These are phyloP conservation scores for Tetracentron sinense DNA, from an alignment of 164 flowering plant species.

Conservation along the genomic window DNA sequence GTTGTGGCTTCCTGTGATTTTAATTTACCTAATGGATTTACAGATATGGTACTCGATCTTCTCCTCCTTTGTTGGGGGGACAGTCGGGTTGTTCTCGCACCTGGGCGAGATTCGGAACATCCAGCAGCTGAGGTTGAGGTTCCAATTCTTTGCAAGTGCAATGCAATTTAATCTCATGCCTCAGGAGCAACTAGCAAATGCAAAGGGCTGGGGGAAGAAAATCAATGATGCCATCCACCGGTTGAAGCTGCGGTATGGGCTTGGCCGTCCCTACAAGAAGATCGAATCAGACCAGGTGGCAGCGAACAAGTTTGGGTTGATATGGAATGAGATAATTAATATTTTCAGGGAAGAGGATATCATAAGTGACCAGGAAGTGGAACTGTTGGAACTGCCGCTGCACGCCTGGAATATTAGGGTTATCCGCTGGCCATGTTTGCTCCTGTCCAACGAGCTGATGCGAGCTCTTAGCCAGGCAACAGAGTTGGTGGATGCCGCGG, in stretches of 20 bases:
- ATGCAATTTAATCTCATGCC: constrained; percentile 79
- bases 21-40: too few species aligned
- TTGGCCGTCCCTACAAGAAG: too few species aligned
- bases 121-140: too few species aligned
- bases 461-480: constrained; percentile 65
- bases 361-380: constrained; percentile 51
- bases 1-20: constrained; percentile 59
- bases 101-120: constrained; percentile 70
- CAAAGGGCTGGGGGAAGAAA: constrained; percentile 43
- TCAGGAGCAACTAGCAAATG: constrained; percentile 59
- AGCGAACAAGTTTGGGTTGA: constrained; percentile 57
- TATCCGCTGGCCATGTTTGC: constrained; percentile 65
- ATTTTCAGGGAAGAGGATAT: constrained; percentile 67
- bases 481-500: constrained; percentile 60
- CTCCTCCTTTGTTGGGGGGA: constrained; percentile 57
- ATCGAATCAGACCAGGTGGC: constrained; percentile 66
- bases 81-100: constrained; percentile 54
- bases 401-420: constrained; percentile 62
- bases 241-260: constrained; percentile 62
- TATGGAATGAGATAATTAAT: constrained; percentile 63
- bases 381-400: constrained; percentile 54
- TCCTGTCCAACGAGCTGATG: constrained; percentile 61
- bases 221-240: constrained; percentile 52
- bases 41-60: constrained; percentile 66
- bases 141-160: too few species aligned